Evolutionary conservation across 2,329 filamentous ascomycete genomes (phyloP), one percentile per base, ranked within the genome.

Genomic region (Alternaria atra): DNA sequence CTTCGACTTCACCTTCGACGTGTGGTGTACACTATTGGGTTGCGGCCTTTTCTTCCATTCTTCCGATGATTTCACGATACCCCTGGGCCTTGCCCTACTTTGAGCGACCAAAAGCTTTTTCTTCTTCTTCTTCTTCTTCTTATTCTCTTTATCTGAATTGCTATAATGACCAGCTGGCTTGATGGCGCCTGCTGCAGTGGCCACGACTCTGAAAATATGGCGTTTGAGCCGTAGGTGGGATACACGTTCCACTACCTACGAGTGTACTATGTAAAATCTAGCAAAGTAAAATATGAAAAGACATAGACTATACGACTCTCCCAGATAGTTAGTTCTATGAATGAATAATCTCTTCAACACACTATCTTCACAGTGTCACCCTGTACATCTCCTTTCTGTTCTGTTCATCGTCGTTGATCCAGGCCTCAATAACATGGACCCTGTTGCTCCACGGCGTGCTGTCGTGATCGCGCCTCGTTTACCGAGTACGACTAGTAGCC

Each of bases 11-110:
- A 15, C n/a, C 30, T 39, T 57, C 37, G 53, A 46, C 17, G 29
- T 27, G 9, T 13, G 27, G 37, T 50, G 32, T 10, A 29, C 20
- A 15, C 29, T 44, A 23, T 17, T n/a, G 15, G 46, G 35, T 35
- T 32, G 20, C 20, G 12, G 4, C 23, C 12, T 44, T 30, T 44
- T 48, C n/a, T 17, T 43, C 43, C 32, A 58, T 46, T 52, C 32
- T 44, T 51, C 17, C 50, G 6, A 48, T 29, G 35, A 61, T 60
- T 64, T 50, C 51, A 66, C 55, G 61, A 66, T 66, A 66, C 63
- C 63, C 63, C 48, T 52, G 50, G 57, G 40, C 46, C 34, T 61
- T 60, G n/a, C 46, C 34, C n/a, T 35, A 51, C 37, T 51, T 53
- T 42, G 58, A 43, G 54, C 52, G 27, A 46, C 17, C 17, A 55